Conservation (phyloP, 139 green algal genomes). For the Dunaliella primolecta region DNA sequence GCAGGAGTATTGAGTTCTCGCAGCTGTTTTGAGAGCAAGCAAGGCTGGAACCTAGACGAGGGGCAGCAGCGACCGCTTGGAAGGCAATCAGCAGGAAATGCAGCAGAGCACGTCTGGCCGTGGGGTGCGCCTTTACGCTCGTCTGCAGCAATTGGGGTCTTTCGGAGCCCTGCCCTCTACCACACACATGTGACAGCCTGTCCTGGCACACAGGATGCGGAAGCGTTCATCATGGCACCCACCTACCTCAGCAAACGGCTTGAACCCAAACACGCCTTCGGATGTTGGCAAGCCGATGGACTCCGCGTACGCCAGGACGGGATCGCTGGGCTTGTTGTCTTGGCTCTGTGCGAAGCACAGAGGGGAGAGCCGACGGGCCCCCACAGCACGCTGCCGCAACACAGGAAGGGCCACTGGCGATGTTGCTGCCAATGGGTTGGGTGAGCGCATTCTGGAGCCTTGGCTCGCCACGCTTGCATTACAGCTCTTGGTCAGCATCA, state of each 20-base stretch:
- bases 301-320: slow-evolving; percentile 34
- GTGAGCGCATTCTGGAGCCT: no score
- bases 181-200: not conserved
- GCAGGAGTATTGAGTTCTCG: not conserved
- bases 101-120: not conserved
- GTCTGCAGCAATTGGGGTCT: not conserved
- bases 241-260: slow-evolving; percentile 59
- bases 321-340: not conserved
- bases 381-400: no score
- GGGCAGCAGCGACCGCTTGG: not conserved
- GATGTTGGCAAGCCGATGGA: slow-evolving; percentile 55
- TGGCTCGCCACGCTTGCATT: no score
- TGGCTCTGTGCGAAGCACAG: no score
- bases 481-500: no score
- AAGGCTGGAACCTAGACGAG: not conserved
- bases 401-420: no score
- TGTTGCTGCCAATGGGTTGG: no score
- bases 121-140: not conserved
- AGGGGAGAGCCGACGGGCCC: no score
- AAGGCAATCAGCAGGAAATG: not conserved
- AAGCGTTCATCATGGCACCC: not conserved
- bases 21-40: not conserved
- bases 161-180: no score
- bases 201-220: no score
- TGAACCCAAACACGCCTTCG: slow-evolving; percentile 74